Conservation (phyloP, 805 yeast species). For the Candida succiphila region DNA sequence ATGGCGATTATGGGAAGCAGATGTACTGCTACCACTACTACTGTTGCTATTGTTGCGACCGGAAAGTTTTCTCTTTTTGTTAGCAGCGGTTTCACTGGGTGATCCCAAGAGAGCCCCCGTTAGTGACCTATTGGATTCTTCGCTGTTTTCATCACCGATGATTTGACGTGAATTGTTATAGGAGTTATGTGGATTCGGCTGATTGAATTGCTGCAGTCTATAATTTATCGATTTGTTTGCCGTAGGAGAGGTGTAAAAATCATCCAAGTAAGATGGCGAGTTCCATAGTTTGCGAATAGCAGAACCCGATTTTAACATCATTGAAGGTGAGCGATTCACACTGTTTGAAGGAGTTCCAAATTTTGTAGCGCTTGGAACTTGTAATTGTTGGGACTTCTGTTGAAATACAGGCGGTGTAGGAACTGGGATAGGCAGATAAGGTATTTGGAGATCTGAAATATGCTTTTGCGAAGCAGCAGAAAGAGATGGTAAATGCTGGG, state of each 20-base stretch:
- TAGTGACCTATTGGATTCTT: slow-evolving; percentile 11
- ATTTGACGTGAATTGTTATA: neutral
- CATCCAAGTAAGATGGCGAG: slow-evolving; percentile 59
- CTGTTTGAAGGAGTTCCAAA: slow-evolving; percentile 17
- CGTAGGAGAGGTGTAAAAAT: slow-evolving; percentile 49
- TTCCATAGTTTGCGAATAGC: slow-evolving; percentile 47
- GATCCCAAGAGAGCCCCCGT: neutral
- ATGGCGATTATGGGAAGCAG: neutral
- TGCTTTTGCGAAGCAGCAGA: slow-evolving; percentile 1
- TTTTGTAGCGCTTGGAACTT: neutral
- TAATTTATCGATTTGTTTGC: slow-evolving; percentile 6
- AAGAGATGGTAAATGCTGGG: slow-evolving; percentile 1
- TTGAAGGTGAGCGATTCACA: slow-evolving; percentile 9
- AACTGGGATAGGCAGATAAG: neutral
- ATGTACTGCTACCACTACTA: slow-evolving; percentile 3
- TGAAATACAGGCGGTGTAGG: neutral
- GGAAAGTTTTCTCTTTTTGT: slow-evolving; percentile 9
- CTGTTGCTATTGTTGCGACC: slow-evolving; percentile 3
- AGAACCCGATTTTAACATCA: slow-evolving; percentile 17
- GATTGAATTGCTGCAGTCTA: neutral
- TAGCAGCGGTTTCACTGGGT: neutral
- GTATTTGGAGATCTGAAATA: slow-evolving; percentile 3
- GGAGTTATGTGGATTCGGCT: neutral
- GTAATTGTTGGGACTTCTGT: neutral
- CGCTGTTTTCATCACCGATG: slow-evolving; percentile 19